Percentiles rank a stretch among this genome's conserved stretches.
Evolutionary conservation across 1,284 basidiomycete species (phyloP).

Genomic region (Schizopora paradoxa): DNA sequence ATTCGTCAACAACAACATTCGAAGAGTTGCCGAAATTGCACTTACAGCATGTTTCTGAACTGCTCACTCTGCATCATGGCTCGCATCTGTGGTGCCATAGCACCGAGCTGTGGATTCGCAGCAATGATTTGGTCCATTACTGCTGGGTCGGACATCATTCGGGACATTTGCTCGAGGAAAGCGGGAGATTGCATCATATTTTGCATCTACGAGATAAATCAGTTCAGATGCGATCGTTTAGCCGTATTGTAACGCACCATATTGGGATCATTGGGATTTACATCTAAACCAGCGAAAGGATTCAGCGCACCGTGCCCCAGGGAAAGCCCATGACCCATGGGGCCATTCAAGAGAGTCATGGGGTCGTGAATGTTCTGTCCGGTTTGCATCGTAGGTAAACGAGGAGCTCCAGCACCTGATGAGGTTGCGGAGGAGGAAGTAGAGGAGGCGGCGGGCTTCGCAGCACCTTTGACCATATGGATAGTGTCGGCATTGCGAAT

Average conservation of each 20-base stretch:
- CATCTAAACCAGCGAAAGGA: constrained; percentile 80
- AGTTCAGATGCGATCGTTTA: neutral
- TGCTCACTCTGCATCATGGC: constrained; percentile 76
- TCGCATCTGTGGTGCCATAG: constrained; percentile 77
- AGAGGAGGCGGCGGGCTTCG: constrained; percentile 40
- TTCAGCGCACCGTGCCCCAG: constrained; percentile 83
- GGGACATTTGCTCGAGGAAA: constrained; percentile 72
- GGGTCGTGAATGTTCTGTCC: constrained; percentile 80
- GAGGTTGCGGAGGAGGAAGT: constrained; percentile 27
- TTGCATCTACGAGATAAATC: constrained; percentile 56
- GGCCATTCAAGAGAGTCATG: constrained; percentile 67
- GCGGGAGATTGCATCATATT: constrained; percentile 80
- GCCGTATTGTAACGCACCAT: constrained; percentile 49
- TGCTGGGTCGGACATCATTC: constrained; percentile 72
- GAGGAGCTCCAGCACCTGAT: constrained; percentile 33
- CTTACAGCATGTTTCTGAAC: constrained; percentile 77
- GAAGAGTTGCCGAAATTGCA: constrained; percentile 17
- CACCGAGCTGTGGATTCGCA: constrained; percentile 72
- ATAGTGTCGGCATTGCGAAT: constrained; percentile 84
- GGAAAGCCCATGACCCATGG: constrained; percentile 63
- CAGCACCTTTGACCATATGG: constrained; percentile 88
- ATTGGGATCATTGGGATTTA: constrained; percentile 87
- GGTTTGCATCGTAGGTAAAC: constrained; percentile 73
- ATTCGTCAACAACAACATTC: neutral
- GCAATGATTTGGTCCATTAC: constrained; percentile 83